These are phyloP conservation scores for Euptelea pleiosperma DNA, from an alignment of 164 flowering plant genomes.

Conservation along the genomic window DNA sequence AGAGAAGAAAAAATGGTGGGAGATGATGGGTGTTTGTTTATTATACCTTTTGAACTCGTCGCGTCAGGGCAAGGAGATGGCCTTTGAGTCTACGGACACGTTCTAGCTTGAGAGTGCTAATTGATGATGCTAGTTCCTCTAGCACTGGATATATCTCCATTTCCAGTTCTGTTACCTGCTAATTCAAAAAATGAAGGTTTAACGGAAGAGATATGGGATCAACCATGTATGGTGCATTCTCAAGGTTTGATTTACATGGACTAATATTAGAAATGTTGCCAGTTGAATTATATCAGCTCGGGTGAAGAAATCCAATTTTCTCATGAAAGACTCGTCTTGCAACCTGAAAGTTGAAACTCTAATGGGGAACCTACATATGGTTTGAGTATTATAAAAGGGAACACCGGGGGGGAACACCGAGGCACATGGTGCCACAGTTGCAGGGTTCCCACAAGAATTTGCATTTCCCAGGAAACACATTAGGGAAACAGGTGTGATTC, in stretches of 20 bases:
- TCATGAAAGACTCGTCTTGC: too few relatives aligned
- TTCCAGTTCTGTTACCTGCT: slow-evolving; percentile 75
- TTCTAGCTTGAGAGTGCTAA: slow-evolving; percentile 87
- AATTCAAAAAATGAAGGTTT: slow-evolving; percentile 1
- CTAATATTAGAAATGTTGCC: neutral
- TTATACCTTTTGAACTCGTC: slow-evolving; percentile 86
- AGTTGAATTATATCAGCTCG: neutral
- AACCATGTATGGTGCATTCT: neutral
- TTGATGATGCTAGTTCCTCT: slow-evolving; percentile 80
- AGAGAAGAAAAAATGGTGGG: neutral
- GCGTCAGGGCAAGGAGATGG: slow-evolving; percentile 85
- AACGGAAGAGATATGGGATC: neutral
- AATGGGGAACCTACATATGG: too few relatives aligned
- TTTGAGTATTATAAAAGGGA: too few relatives aligned
- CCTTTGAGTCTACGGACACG: slow-evolving; percentile 92
- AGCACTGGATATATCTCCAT: slow-evolving; percentile 86
- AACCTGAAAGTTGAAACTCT: too few relatives aligned
- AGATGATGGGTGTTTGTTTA: neutral
- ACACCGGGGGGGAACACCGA: too few relatives aligned
- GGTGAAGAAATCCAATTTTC: neutral
- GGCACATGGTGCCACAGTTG: too few relatives aligned
- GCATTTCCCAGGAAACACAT: too few relatives aligned
- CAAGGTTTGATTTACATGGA: neutral
- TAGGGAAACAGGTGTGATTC: too few relatives aligned
- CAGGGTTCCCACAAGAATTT: too few relatives aligned